Conservation (phyloP, 1,139 yeast genomes). For the Scheffersomyces lignicola region DNA sequence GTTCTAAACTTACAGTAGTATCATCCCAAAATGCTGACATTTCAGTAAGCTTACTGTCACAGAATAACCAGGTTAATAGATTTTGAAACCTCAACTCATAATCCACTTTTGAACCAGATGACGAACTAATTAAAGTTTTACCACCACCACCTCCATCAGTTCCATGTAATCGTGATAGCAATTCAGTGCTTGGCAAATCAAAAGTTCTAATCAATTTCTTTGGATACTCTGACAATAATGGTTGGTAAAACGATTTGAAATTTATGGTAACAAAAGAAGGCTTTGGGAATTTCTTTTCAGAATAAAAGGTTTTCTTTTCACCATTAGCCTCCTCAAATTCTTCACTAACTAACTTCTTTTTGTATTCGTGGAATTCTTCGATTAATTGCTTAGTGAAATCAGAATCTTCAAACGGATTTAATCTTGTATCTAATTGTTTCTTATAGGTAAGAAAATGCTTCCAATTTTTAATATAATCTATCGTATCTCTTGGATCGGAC, state of each 20-base stretch:
- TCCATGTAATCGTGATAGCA: conserved; percentile 12
- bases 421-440: conserved; percentile 27
- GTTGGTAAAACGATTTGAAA: neutral
- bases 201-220: conserved; percentile 18
- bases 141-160: conserved; percentile 14
- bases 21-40: conserved; percentile 20
- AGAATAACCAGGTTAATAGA: conserved; percentile 36
- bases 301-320: conserved; percentile 1
- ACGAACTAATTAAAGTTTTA: conserved; percentile 1
- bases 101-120: conserved; percentile 14
- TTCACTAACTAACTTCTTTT: conserved; percentile 11
- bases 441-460: conserved; percentile 20
- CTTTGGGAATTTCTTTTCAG: conserved; percentile 1
- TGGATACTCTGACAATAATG: conserved; percentile 9
- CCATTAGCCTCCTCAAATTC: conserved; percentile 11
- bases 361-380: conserved; percentile 20
- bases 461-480: conserved; percentile 28
- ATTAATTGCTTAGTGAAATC: conserved; percentile 22
- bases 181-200: conserved; percentile 22
- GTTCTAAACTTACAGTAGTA: conserved; percentile 19
- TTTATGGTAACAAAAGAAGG: neutral
- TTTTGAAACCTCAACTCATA: conserved; percentile 40
- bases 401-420: conserved; percentile 33
- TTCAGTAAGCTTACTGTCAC: conserved; percentile 27
- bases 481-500: conserved; percentile 28